These are phyloP conservation scores for Mortierella sp. DNA, from an alignment of 371 early-diverging fungal species.

Conservation along the genomic window DNA sequence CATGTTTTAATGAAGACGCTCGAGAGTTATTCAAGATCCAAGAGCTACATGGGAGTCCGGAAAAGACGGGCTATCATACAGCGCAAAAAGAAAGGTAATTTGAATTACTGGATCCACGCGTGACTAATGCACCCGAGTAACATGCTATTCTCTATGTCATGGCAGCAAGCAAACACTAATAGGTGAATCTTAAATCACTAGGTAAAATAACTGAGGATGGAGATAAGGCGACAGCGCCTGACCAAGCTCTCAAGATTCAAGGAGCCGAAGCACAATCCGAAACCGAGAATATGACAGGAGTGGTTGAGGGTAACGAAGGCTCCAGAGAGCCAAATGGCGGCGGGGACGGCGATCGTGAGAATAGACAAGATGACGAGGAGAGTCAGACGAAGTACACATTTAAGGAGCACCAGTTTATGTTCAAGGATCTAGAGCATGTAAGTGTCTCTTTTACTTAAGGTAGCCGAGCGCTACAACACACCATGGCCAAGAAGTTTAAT, in stretches of 20 bases:
- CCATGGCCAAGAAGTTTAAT: too few species aligned
- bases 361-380: slow-evolving; percentile 41
- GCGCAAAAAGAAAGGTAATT: slow-evolving; percentile 14
- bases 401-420: slow-evolving; percentile 65
- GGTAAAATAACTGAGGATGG: too few species aligned
- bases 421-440: slow-evolving; percentile 70
- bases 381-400: slow-evolving; percentile 31
- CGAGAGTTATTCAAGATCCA: slow-evolving; percentile 66
- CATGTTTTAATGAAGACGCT: slow-evolving; percentile 72
- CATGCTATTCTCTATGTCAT: background rate
- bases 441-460: background rate
- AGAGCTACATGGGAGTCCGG: slow-evolving; percentile 61
- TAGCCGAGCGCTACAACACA: too few species aligned
- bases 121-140: too few species aligned
- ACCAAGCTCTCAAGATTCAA: slow-evolving; percentile 15
- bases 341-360: too few species aligned
- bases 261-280: slow-evolving; percentile 11
- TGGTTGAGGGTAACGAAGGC: slow-evolving; percentile 44
- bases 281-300: background rate
- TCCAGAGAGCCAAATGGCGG: slow-evolving; percentile 46
- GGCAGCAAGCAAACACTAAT: too few species aligned
- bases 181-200: too few species aligned
- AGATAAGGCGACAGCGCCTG: too few species aligned
- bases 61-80: slow-evolving; percentile 47
- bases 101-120: too few species aligned